Evolutionary conservation across 441 rosid species (phyloP).

Genomic region (Gossypium schwendimanii): DNA sequence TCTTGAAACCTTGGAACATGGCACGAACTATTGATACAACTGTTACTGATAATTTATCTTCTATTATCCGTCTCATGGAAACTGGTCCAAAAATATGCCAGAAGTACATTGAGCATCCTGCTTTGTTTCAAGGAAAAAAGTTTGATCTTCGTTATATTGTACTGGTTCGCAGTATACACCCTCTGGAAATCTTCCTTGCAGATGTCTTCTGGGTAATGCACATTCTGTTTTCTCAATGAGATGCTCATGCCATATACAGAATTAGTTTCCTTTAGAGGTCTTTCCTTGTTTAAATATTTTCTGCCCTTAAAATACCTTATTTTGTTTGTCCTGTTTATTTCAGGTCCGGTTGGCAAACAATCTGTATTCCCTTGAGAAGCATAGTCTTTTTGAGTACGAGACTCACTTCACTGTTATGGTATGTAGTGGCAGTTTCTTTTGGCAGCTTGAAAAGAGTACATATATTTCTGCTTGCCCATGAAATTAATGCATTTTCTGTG

Average conservation of each 20-base stretch:
- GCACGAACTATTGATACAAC: constrained; percentile 91
- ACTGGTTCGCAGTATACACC: constrained; percentile 63
- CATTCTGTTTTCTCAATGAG: neutral
- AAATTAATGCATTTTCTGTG: neutral
- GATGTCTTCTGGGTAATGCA: constrained; percentile 83
- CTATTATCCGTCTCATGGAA: constrained; percentile 89
- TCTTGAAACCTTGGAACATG: constrained; percentile 98
- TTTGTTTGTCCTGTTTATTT: constrained; percentile 18
- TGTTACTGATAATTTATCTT: constrained; percentile 65
- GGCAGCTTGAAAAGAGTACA: neutral
- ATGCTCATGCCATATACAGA: neutral
- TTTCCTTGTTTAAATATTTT: neutral
- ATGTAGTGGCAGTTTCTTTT: constrained; percentile 21
- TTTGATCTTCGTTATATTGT: constrained; percentile 80
- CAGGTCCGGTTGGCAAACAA: constrained; percentile 90
- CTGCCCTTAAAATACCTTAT: neutral
- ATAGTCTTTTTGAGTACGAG: constrained; percentile 84
- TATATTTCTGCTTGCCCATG: constrained; percentile 1
- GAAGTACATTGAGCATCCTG: constrained; percentile 90
- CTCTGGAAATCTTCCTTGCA: constrained; percentile 68
- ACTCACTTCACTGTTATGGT: constrained; percentile 99
- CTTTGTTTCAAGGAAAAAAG: constrained; percentile 71
- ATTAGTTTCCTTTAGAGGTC: neutral
- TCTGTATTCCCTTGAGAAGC: constrained; percentile 64
- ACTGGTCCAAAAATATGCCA: constrained; percentile 98